Conservation (phyloP, 306 rosid species). For the Glycine soja region DNA sequence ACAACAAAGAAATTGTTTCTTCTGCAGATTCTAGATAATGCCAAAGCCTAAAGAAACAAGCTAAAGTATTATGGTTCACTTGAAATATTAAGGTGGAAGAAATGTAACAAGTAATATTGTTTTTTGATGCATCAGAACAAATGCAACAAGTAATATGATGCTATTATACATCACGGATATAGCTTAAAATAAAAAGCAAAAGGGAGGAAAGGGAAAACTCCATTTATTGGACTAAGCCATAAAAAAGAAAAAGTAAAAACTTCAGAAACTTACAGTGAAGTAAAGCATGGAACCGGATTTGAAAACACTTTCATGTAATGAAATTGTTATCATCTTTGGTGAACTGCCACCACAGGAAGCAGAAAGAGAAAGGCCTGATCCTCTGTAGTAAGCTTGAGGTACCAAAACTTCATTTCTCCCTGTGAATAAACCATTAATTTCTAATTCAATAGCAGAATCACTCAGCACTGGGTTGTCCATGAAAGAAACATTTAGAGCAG, state of each 20-base stretch:
- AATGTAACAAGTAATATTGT: neutral
- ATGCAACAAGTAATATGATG: neutral
- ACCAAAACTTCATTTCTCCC: slow-evolving; percentile 45
- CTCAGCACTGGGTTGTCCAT: slow-evolving; percentile 64
- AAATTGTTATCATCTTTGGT: slow-evolving; percentile 71
- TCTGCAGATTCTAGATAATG: slow-evolving; percentile 6
- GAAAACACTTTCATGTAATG: slow-evolving; percentile 76
- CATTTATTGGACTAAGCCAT: slow-evolving; percentile 23
- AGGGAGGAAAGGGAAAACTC: neutral
- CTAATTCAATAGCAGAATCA: slow-evolving; percentile 68
- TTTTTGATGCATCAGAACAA: neutral
- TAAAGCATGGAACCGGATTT: slow-evolving; percentile 68
- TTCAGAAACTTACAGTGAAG: slow-evolving; percentile 66
- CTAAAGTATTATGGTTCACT: neutral
- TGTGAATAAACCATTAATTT: slow-evolving; percentile 72
- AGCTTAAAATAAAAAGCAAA: slow-evolving; percentile 3
- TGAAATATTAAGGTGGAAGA: slow-evolving; percentile 10
- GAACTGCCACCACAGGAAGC: slow-evolving; percentile 39
- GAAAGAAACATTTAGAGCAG: slow-evolving; percentile 72
- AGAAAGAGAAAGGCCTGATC: slow-evolving; percentile 42
- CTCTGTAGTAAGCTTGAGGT: slow-evolving; percentile 48
- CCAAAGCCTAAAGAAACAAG: slow-evolving; percentile 21
- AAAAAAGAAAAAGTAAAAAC: neutral
- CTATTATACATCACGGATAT: neutral
- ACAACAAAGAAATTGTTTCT: slow-evolving; percentile 1